A percentile compares a stretch with the other conserved stretches of the same genome.
Conservation (phyloP, 2,329 filamentous ascomycete genomes). For the Fusarium sp. region DNA sequence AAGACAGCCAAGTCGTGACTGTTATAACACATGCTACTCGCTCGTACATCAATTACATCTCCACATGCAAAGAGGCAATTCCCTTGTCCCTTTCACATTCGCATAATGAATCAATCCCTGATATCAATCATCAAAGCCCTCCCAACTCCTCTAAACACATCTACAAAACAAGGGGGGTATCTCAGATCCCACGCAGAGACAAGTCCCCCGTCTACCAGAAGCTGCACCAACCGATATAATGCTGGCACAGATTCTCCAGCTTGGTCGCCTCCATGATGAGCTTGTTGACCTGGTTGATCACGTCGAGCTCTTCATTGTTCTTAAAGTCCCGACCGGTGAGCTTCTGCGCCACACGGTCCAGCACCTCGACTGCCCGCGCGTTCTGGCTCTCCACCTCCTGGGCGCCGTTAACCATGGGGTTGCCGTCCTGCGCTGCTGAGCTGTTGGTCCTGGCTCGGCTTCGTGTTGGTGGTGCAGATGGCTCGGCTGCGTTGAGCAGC, state of each 20-base stretch:
- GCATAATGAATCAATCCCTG: conserved; percentile 12
- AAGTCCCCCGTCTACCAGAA: conserved; percentile 78
- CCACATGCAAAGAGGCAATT: conserved; percentile 6
- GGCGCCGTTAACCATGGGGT: conserved; percentile 50
- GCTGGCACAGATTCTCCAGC: conserved; percentile 96
- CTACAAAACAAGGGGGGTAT: not conserved
- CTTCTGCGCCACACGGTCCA: conserved; percentile 94
- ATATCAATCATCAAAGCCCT: conserved; percentile 10
- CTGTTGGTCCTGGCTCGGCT: conserved; percentile 71
- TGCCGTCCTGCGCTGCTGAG: conserved; percentile 54
- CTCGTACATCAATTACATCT: conserved; percentile 19
- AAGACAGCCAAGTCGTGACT: not conserved
- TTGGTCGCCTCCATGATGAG: conserved; percentile 95
- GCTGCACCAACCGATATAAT: conserved; percentile 99
- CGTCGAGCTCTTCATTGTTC: conserved; percentile 82
- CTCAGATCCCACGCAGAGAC: not conserved
- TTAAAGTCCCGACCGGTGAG: conserved; percentile 94
- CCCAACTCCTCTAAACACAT: conserved; percentile 34
- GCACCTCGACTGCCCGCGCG: conserved; percentile 88
- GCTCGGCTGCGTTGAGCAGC: conserved; percentile 62
- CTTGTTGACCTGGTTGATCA: conserved; percentile 92
- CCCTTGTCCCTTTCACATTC: too few relatives aligned
- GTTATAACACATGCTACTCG: not conserved
- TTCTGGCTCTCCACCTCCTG: conserved; percentile 86
- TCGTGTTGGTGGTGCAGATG: conserved; percentile 61